Percentiles rank a stretch among this genome's conserved stretches.
Evolutionary conservation across 2,329 filamentous ascomycete species (phyloP).

Genomic region (Phialophora expanda): DNA sequence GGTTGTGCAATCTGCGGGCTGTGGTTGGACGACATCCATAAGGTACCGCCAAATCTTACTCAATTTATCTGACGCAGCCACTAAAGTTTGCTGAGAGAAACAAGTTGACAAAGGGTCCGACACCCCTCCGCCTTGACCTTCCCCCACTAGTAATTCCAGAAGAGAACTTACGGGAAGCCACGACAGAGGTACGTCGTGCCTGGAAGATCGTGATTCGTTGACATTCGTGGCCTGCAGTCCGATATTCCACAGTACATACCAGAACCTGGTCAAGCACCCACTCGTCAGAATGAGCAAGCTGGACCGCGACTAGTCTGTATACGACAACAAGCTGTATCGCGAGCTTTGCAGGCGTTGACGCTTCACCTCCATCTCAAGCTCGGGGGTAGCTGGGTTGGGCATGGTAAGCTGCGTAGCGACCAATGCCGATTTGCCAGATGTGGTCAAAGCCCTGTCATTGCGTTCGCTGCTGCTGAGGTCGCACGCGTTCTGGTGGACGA

Average conservation of each 20-base stretch:
- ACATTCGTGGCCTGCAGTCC: background rate
- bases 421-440: background rate
- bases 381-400: too few species aligned
- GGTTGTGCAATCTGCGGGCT: slow-evolving; percentile 19
- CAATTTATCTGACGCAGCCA: slow-evolving; percentile 17
- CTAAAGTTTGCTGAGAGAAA: background rate
- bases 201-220: background rate
- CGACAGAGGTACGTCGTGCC: slow-evolving; percentile 1
- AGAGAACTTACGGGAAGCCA: background rate
- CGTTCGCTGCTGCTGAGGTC: background rate
- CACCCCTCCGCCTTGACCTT: background rate
- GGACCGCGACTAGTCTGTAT: background rate
- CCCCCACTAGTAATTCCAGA: slow-evolving; percentile 21
- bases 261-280: background rate
- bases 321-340: background rate
- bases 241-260: background rate
- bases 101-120: background rate
- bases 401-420: background rate
- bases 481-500: background rate
- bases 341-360: background rate
- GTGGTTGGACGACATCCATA: slow-evolving; percentile 27
- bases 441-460: background rate
- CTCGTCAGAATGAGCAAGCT: background rate
- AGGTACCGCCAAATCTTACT: slow-evolving; percentile 16
- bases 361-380: background rate